Base-by-base conservation (phyloP, 139 green algal species). In the Nannochloris sp. region DNA sequence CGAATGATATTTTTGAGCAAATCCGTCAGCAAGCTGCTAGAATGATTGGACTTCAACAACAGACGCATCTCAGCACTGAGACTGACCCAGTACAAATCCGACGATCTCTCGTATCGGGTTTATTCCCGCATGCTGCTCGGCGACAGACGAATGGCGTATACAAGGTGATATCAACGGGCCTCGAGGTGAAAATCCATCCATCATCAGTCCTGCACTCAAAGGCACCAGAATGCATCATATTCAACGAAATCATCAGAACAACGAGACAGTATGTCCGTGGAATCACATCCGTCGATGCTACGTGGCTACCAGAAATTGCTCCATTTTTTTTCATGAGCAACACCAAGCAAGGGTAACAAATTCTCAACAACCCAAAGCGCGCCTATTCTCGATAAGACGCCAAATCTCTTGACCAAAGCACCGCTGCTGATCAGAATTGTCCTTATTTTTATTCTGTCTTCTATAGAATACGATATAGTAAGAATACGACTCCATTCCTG, bases 231-330 rank as follows among this genome's bases (percentile, higher is more conserved):
- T 85, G 63, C 63, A 77, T 95, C 1, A 78, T 95, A 20, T 96
- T 95, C 71, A 81, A 77, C 59, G 87, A 95, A 70, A 66, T 95
- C 28, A 72, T 89, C 53, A 73, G 72, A 59, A 94, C 88, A 51
- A 85, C 72, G 1, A 76, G 77, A 59, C 71, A 82, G 31, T 96
- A 95, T 65, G 86, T 81, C 13, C 75, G 82, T 3, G 70, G 83
- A 1, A 78, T 83, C 10, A 70, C 66, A 0, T 67, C 53, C 11
- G 74, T 95, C 1, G 84, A 95, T 23, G 37, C 77, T 1, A 9
- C 31, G 6, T 95, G 88, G 88, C 77, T 95, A 56, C 73, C 84
- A 1, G 86, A 95, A 71, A 56, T 92, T 49, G 87, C 74, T 10
- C 88, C 88, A 40, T 40, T 40, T 40, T 40, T 40, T 8, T 40